A percentile compares a stretch with the other conserved stretches of the same genome.
Conservation (phyloP, 2,329 filamentous ascomycete genomes). For the Mycosphaerella sp. region DNA sequence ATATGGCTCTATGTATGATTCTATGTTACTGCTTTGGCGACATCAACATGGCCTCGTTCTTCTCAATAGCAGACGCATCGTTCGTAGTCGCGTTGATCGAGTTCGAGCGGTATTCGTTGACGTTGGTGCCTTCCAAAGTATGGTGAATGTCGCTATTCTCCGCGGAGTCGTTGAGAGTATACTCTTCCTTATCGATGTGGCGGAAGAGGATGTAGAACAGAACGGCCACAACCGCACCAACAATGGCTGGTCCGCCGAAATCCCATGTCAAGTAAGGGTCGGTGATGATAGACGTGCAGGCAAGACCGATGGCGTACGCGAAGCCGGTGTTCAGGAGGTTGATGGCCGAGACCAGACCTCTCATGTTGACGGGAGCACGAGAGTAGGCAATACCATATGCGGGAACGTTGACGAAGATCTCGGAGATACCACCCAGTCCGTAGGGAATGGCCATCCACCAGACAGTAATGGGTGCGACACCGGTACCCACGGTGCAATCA, state of each 20-base stretch:
- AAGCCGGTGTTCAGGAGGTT: slow-evolving; percentile 40
- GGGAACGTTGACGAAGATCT: slow-evolving; percentile 41
- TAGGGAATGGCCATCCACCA: slow-evolving; percentile 39
- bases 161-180: slow-evolving; percentile 18
- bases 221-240: slow-evolving; percentile 42
- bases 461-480: slow-evolving; percentile 36
- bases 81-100: slow-evolving; percentile 10
- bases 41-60: slow-evolving; percentile 18
- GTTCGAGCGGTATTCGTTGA: slow-evolving; percentile 8
- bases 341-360: slow-evolving; percentile 38
- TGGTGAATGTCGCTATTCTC: slow-evolving; percentile 13
- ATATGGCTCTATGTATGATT: neutral
- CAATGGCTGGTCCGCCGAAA: slow-evolving; percentile 46
- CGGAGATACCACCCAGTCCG: slow-evolving; percentile 37
- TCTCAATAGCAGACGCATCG: slow-evolving; percentile 5
- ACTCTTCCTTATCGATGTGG: slow-evolving; percentile 34
- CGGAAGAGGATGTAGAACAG: slow-evolving; percentile 46
- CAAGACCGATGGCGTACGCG: slow-evolving; percentile 34
- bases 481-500: slow-evolving; percentile 31
- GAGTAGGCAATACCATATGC: slow-evolving; percentile 43
- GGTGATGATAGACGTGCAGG: slow-evolving; percentile 37
- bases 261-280: slow-evolving; percentile 47
- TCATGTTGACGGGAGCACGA: slow-evolving; percentile 39
- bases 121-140: slow-evolving; percentile 8
- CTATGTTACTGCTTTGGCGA: slow-evolving; percentile 13